Percentiles rank a stretch among this genome's conserved stretches.
These are phyloP conservation scores for Lactifluus pinguis DNA, from an alignment of 768 basidiomycete species.

Conservation along the genomic window DNA sequence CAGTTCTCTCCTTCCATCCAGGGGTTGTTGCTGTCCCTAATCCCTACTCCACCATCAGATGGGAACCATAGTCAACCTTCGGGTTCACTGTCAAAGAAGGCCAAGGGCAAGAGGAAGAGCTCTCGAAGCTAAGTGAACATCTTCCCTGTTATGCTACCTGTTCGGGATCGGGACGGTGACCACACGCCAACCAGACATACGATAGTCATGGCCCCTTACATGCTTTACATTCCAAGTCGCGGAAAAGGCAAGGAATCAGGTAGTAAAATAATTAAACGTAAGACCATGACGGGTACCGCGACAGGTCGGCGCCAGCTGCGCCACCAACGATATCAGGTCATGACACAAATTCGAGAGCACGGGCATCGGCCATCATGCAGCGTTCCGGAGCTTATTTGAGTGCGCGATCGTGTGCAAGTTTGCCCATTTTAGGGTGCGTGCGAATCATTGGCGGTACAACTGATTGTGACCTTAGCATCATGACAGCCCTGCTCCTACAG, in stretches of 20 bases:
- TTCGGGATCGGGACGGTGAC: constrained; percentile 40
- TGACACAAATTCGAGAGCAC: constrained; percentile 56
- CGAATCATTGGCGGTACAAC: too few relatives aligned
- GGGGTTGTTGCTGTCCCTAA: too few relatives aligned
- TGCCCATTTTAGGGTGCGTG: too few relatives aligned
- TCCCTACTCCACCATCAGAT: too few relatives aligned
- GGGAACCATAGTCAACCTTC: constrained; percentile 16
- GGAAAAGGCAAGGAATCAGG: constrained; percentile 48
- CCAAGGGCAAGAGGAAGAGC: constrained; percentile 26
- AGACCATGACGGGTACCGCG: constrained; percentile 34
- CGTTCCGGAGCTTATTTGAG: constrained; percentile 30
- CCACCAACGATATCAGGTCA: constrained; percentile 45
- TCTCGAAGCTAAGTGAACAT: constrained; percentile 26
- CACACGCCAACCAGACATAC: constrained; percentile 41
- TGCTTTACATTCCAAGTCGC: constrained; percentile 41
- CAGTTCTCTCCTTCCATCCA: constrained; percentile 8
- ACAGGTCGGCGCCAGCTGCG: constrained; percentile 28
- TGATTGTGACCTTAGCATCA: too few relatives aligned
- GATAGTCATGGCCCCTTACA: constrained; percentile 26
- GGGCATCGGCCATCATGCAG: constrained; percentile 48
- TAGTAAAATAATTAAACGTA: constrained; percentile 54
- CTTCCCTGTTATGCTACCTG: constrained; percentile 45
- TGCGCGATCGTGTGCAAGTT: too few relatives aligned
- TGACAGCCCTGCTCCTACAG: too few relatives aligned
- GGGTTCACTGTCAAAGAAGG: constrained; percentile 23